Percentiles rank a stretch among this genome's conserved stretches.
These are phyloP conservation scores for Nemania sp. DNA, from an alignment of 2,329 filamentous ascomycete species.

Conservation along the genomic window DNA sequence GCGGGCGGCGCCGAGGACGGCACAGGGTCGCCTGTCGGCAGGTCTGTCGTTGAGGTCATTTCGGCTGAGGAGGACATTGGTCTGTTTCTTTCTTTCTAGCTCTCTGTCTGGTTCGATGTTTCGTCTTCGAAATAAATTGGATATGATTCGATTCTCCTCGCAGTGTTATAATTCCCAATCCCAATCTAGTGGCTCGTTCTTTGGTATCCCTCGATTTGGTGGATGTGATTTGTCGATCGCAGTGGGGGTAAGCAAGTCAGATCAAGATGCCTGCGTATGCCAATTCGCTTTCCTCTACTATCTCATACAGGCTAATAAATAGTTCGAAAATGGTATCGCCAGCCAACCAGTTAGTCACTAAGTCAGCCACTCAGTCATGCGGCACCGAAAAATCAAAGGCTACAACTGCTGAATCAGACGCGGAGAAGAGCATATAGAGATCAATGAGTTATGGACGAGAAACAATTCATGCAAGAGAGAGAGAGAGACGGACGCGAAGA, in stretches of 20 bases:
- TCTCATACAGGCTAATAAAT: slow-evolving; percentile 22
- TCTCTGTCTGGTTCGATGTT: background rate
- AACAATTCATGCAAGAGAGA: slow-evolving; percentile 3
- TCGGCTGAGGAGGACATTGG: slow-evolving; percentile 41
- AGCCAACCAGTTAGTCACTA: too few relatives aligned
- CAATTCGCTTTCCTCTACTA: background rate
- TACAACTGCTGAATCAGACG: background rate
- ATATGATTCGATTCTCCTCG: too few relatives aligned
- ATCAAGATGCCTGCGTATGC: background rate
- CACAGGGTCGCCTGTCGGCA: slow-evolving; percentile 54
- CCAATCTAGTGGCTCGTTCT: background rate
- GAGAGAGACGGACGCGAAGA: slow-evolving; percentile 6
- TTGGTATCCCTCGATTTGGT: background rate
- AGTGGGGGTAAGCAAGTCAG: slow-evolving; percentile 24
- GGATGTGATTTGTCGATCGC: slow-evolving; percentile 17
- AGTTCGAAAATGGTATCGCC: background rate
- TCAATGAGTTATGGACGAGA: background rate
- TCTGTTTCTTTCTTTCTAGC: background rate
- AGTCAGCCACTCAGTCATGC: too few relatives aligned
- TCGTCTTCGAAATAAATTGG: too few relatives aligned
- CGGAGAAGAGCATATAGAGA: background rate
- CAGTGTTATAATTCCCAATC: background rate
- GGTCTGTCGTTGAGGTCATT: slow-evolving; percentile 49
- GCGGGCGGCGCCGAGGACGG: slow-evolving; percentile 46
- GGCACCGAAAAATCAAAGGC: background rate